Base-by-base conservation (phyloP, 805 yeast genomes). In the Saccharomycodes ludwigii region DNA sequence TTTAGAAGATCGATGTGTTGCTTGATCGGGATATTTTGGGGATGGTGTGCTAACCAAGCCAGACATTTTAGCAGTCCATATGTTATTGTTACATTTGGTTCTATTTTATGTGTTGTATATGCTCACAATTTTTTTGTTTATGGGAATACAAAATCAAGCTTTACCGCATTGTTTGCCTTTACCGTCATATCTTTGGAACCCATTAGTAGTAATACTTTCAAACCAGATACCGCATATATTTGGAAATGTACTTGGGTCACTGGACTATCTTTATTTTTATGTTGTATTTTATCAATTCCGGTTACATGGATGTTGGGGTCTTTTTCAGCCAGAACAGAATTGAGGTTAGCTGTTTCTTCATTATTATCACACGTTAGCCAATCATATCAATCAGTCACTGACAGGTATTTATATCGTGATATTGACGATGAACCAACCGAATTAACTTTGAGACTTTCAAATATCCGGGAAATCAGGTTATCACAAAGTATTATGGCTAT, bases 221-320 rank as follows among this genome's bases (percentile, higher is more conserved):
- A 34, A 5, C 30, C 45, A 16, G 42, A 35, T 19, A 46, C 54
- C 5, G 40, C 40, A 2, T 33, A 30, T 2, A 50, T 63, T 15
- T 59, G 62, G 55, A 52, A 54, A 32, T 39, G 46, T 26, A 50
- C 63, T 1, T 65, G 71, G 70, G 47, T 54, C 0, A 52, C 61
- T 0, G 54, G 63, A 5, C 25, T 62, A 2, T 50, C 64, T 4
- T 40, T 65, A 1, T 36, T 63, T 9, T 50, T 66, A n/a, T 63
- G 68, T 10, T 40, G 64, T 9, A 16, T 52, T 6, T 35, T 56
- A 0, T 47, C 70, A 0, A 48, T 63, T 17, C 40, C 59, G 2
- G 44, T 60, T 5, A 63, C 60, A 34, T 65, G 71, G 68, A 28
- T 64, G 1, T 41, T 66, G 10, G 66, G 72, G 71, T 66, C 73